Conservation (phyloP, 805 yeast species). For the Vanderwaltozyma polyspora region DNA sequence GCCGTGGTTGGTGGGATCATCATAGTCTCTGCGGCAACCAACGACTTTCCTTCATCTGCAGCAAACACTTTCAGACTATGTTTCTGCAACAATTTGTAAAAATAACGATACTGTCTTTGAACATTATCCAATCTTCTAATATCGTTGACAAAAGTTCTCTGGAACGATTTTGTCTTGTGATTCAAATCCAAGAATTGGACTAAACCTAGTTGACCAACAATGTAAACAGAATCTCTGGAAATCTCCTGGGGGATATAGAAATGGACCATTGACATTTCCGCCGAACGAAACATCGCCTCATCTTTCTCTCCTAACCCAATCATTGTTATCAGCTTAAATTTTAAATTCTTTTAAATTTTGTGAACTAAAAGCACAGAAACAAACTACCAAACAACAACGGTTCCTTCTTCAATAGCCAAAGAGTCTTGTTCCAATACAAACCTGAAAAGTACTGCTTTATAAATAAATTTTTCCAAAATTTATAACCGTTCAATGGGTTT, state of each 20-base stretch:
- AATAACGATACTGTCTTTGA: constrained; percentile 68
- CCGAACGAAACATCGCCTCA: constrained; percentile 53
- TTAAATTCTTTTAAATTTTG: neutral
- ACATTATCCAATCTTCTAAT: constrained; percentile 72
- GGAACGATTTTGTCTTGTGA: constrained; percentile 69
- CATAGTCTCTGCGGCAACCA: constrained; percentile 21
- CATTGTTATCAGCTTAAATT: neutral
- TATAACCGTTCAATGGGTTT: too few species aligned
- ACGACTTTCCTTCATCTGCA: constrained; percentile 4
- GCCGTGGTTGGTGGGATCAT: constrained; percentile 34
- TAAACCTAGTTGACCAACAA: constrained; percentile 75
- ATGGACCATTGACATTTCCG: constrained; percentile 93
- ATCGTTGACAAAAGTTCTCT: constrained; percentile 83
- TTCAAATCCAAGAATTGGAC: constrained; percentile 88
- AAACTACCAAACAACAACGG: too few species aligned
- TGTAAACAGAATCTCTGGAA: constrained; percentile 74
- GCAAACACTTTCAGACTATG: constrained; percentile 33
- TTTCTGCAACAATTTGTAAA: constrained; percentile 39
- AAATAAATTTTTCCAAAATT: too few species aligned
- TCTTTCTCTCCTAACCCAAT: constrained; percentile 12
- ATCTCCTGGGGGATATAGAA: constrained; percentile 85
- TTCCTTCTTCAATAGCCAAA: too few species aligned
- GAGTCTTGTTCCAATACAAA: too few species aligned
- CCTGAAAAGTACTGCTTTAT: too few species aligned
- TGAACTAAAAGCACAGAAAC: too few species aligned